Evolutionary conservation across 768 basidiomycete genomes (phyloP).

Genomic region (Tephrocybe rancida): DNA sequence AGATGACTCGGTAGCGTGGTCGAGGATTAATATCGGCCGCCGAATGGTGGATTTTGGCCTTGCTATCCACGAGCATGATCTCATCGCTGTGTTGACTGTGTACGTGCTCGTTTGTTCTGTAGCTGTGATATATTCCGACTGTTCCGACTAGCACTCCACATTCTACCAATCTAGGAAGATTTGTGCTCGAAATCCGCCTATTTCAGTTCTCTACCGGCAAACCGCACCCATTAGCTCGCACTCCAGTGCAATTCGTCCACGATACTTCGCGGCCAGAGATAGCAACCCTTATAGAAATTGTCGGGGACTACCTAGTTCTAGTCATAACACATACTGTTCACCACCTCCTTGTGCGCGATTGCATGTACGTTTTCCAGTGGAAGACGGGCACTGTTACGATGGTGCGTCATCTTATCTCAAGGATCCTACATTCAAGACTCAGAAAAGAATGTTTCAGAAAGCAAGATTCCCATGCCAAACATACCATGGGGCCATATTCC

Average conservation of each 20-base stretch:
- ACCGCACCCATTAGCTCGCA: constrained; percentile 10
- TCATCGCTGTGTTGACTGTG: constrained; percentile 28
- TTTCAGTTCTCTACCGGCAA: constrained; percentile 7
- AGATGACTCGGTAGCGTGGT: constrained; percentile 28
- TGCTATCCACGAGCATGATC: constrained; percentile 42
- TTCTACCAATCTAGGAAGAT: not conserved
- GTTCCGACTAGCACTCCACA: not conserved
- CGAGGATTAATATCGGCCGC: constrained; percentile 23
- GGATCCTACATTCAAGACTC: not conserved
- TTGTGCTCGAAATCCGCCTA: not conserved
- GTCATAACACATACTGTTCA: constrained; percentile 3
- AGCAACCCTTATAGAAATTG: constrained; percentile 17
- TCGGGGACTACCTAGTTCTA: constrained; percentile 16
- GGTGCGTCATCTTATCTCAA: not conserved
- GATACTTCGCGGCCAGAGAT: constrained; percentile 3
- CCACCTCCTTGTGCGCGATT: not conserved
- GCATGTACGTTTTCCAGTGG: constrained; percentile 15
- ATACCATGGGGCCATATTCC: not conserved
- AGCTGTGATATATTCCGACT: not conserved
- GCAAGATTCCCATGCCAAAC: not conserved
- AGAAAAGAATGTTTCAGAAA: not conserved
- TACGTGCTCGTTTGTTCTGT: not conserved
- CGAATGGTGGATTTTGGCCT: constrained; percentile 44
- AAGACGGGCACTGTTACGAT: constrained; percentile 11
- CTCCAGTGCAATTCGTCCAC: constrained; percentile 26